These are phyloP conservation scores for Phaeosphaeria sp. DNA, from an alignment of 2,329 filamentous ascomycete species.

Conservation along the genomic window DNA sequence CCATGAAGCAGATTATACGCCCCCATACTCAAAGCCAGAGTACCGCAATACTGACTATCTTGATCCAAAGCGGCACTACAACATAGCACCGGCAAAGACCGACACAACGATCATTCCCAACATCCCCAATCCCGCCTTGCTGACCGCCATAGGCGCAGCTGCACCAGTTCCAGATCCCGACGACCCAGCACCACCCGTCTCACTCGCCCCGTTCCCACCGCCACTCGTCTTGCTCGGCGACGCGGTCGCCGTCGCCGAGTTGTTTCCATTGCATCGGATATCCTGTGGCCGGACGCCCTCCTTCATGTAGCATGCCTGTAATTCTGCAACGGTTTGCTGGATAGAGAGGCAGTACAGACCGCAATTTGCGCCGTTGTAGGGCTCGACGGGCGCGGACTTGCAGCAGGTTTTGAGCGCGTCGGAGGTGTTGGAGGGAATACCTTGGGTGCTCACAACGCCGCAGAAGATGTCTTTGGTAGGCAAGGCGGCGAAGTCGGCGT, in stretches of 20 bases:
- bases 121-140: constrained; percentile 38
- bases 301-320: constrained; percentile 38
- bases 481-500: constrained; percentile 31
- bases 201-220: constrained; percentile 10
- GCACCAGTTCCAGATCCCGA: constrained; percentile 18
- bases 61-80: constrained; percentile 14
- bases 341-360: constrained; percentile 39
- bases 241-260: constrained; percentile 35
- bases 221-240: constrained; percentile 15
- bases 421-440: constrained; percentile 34
- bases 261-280: constrained; percentile 37
- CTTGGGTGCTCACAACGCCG: constrained; percentile 30
- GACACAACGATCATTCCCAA: constrained; percentile 36
- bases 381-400: constrained; percentile 39
- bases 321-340: constrained; percentile 33
- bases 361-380: constrained; percentile 33
- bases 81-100: constrained; percentile 32
- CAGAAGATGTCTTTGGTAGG: constrained; percentile 38
- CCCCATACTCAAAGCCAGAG: neutral
- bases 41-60: neutral
- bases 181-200: constrained; percentile 11
- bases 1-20: neutral
- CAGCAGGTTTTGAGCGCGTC: constrained; percentile 37
- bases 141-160: constrained; percentile 27
- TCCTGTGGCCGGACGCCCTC: constrained; percentile 24